Base-by-base conservation (phyloP, 2,329 filamentous ascomycete genomes). In the Hortaea sp. region DNA sequence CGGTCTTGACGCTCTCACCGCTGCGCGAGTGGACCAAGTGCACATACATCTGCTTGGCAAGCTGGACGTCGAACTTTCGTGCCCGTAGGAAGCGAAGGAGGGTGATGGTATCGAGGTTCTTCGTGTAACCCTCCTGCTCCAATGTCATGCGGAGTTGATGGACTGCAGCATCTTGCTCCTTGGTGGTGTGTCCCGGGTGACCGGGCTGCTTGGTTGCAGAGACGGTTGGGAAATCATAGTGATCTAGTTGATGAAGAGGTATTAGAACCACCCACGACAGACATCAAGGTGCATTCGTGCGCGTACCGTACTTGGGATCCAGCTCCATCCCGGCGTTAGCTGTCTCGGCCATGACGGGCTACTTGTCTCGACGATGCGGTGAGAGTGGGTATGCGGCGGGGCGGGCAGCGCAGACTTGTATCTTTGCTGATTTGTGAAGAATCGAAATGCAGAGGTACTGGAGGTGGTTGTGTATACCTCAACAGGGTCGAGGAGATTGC, bases 201-300 rank as follows among this genome's bases (percentile, higher is more conserved):
- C 92, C 92, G 59, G 74, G 72, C 63, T 82, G 78, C 41, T 76
- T 66, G 57, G 79, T 78, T 46, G 85, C 78, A 41, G 87, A 80
- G 52, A 78, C 83, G 54, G 82, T 87, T 53, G 92, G 92, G 74
- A 79, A 97, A 69, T 95, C 89, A 70, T 92, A 97, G 74, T 94
- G 68, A 72, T 97, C 92, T 39, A 13, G 7, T n/a, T 7, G 13
- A 7, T n/a, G 10, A 39, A 39, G 10, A 10, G 2, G 7, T 13
- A 39, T n/a, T 39, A 35, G 32, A 9, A 35, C n/a, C 9, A n/a
- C n/a, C 9, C 7, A 9, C n/a, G 32, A 35, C 32, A 35, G 32
- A 35, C n/a, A 35, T n/a, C 32, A 35, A 35, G 32, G 32, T 35
- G 32, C n/a, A 9, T 9, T 20, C 7, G 32, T 4, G 32, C n/a